Evolutionary conservation across 495 filamentous ascomycete species (phyloP), one percentile per base, ranked within the genome.

Genomic region (Chaetomium tenue): DNA sequence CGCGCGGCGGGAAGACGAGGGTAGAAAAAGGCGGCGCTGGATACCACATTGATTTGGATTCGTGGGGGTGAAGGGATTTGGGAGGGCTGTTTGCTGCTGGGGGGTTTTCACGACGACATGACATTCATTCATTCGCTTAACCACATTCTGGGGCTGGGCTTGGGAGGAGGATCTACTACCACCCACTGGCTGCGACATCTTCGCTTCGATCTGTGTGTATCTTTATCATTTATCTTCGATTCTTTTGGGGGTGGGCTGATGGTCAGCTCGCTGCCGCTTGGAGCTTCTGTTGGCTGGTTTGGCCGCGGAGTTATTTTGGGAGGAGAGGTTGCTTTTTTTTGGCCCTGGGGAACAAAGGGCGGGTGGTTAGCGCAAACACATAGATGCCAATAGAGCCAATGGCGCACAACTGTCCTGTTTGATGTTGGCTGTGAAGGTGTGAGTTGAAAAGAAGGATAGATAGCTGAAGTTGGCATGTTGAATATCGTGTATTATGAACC

Each of bases 141-240:
- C 40, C 18, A 30, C 18, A 28, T n/a, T 33, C 12, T 53, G 51
- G 52, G 18, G 26, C 28, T 52, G 22, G 48, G 9, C 22, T 52
- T 20, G 48, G 51, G 28, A 15, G 28, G 26, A 30, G 11, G 3
- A 15, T 26, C 23, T 30, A 22, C 5, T 28, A 30, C 22, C n/a
- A 18, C 9, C 39, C 8, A 11, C 40, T 18, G 40, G 13, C 53
- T 33, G 52, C 52, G 30, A 28, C 18, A 46, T 52, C 39, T 63
- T 63, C 61, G 9, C 61, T 63, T 63, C 61, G 22, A 33, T 54
- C 33, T 56, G 9, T 62, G 52, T 63, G 42, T 63, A 63, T 63
- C 26, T 6, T 47, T 56, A 48, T 0, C 0, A 25, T 56, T 46
- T 63, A n/a, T n/a, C 20, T 63, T 63, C 52, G 40, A 56, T 56